Conservation (phyloP, 257 asterid species). For the Mentha longifolia region DNA sequence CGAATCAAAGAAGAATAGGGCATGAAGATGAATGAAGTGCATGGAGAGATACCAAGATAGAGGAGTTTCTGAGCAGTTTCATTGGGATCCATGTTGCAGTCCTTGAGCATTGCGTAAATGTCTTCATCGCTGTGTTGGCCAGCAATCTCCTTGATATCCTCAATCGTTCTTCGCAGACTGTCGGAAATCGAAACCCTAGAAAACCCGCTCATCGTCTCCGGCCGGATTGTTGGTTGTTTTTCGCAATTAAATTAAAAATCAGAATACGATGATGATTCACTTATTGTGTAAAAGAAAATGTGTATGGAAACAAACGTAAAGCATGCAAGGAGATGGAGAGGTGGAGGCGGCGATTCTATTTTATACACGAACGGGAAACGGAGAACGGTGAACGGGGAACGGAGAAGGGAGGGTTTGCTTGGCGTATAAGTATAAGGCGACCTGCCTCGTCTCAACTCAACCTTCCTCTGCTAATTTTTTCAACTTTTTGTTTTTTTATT, state of each 20-base stretch:
- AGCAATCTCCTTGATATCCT: constrained; percentile 59
- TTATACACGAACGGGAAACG: background rate
- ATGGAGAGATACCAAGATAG: constrained; percentile 44
- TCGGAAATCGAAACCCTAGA: constrained; percentile 47
- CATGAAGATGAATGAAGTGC: background rate
- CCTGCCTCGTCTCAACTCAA: background rate
- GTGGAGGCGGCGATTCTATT: no score
- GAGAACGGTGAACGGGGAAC: background rate
- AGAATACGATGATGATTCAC: background rate
- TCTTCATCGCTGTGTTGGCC: constrained; percentile 65
- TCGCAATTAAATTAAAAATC: background rate
- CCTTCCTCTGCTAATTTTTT: background rate
- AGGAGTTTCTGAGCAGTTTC: constrained; percentile 63
- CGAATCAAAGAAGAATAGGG: background rate
- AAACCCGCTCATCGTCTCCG: constrained; percentile 32
- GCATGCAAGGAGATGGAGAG: background rate
- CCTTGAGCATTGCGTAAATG: constrained; percentile 54
- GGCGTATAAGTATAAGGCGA: background rate
- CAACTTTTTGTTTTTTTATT: no score
- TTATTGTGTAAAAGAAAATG: background rate
- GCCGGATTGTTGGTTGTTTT: background rate
- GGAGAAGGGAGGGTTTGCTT: background rate
- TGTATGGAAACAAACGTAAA: background rate
- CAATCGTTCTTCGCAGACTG: constrained; percentile 43
- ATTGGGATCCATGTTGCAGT: constrained; percentile 71